Conservation (phyloP, 2,329 filamentous ascomycete genomes). For the Talaromyces marneffei region DNA sequence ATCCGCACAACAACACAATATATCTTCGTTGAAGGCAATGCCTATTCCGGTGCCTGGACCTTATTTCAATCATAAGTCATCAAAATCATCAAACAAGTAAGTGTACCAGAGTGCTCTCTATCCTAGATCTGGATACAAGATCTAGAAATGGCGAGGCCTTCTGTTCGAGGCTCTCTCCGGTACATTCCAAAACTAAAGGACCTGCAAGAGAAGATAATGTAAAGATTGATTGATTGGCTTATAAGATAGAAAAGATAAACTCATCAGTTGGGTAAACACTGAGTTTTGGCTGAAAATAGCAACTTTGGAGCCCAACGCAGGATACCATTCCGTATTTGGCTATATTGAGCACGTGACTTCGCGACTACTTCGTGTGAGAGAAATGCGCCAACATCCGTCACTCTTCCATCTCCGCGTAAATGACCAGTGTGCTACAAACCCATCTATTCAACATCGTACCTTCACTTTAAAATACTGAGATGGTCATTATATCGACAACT, state of each 20-base stretch:
- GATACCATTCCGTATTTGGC: not conserved
- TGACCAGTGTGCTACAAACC: not conserved
- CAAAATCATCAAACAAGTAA: too few species aligned
- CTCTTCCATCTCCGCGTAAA: not conserved
- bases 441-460: too few species aligned
- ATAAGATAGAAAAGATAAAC: too few species aligned
- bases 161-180: too few species aligned
- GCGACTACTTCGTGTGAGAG: slow-evolving; percentile 1
- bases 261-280: too few species aligned
- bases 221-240: too few species aligned
- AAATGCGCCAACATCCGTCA: slow-evolving; percentile 7
- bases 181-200: too few species aligned
- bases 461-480: not conserved
- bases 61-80: not conserved
- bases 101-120: not conserved
- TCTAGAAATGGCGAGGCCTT: too few species aligned
- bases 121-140: not conserved
- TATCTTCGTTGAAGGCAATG: slow-evolving; percentile 56
- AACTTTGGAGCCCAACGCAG: too few species aligned
- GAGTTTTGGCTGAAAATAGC: too few species aligned
- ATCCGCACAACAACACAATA: slow-evolving; percentile 58
- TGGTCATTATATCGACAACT: not conserved
- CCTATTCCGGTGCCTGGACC: slow-evolving; percentile 44
- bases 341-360: slow-evolving; percentile 11
- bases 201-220: too few species aligned